Conservation (phyloP, 495 filamentous ascomycete species). For the Aspergillus campestris region DNA sequence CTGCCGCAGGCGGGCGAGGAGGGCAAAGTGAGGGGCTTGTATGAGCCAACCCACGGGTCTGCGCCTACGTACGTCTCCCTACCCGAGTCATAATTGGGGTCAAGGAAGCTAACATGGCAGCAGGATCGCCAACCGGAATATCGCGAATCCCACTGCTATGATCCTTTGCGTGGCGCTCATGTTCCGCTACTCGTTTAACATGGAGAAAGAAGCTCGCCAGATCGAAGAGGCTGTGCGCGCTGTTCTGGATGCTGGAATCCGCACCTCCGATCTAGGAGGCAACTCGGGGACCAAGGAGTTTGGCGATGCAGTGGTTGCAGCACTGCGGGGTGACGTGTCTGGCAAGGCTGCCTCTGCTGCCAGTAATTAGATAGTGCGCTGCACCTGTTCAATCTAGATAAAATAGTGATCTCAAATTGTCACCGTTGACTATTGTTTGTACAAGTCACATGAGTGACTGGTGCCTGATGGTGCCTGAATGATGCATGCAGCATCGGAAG, state of each 20-base stretch:
- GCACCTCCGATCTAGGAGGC: slow-evolving; percentile 76
- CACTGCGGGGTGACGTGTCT: slow-evolving; percentile 34
- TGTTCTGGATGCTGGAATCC: slow-evolving; percentile 65
- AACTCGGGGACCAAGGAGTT: slow-evolving; percentile 62
- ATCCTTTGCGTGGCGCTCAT: slow-evolving; percentile 88
- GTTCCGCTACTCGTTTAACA: slow-evolving; percentile 78
- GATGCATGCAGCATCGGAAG: neutral
- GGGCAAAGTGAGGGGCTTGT: slow-evolving; percentile 23
- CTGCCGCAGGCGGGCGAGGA: slow-evolving; percentile 30
- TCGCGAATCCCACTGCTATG: slow-evolving; percentile 64
- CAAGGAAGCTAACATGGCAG: neutral
- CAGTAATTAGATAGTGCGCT: too few species aligned
- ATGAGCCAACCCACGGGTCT: slow-evolving; percentile 37
- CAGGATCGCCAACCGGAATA: slow-evolving; percentile 30
- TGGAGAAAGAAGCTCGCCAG: slow-evolving; percentile 59
- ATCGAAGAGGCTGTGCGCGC: slow-evolving; percentile 74
- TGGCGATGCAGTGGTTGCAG: slow-evolving; percentile 70
- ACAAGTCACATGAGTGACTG: too few species aligned
- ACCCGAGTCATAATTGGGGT: neutral
- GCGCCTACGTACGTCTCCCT: slow-evolving; percentile 26
- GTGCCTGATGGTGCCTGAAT: neutral
- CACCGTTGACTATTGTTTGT: too few species aligned
- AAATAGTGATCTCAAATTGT: too few species aligned
- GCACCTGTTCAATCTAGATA: too few species aligned
- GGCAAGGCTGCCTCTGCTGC: too few species aligned